Base-by-base conservation (phyloP, 805 yeast genomes). In the Ogataea trehaloabstinens region DNA sequence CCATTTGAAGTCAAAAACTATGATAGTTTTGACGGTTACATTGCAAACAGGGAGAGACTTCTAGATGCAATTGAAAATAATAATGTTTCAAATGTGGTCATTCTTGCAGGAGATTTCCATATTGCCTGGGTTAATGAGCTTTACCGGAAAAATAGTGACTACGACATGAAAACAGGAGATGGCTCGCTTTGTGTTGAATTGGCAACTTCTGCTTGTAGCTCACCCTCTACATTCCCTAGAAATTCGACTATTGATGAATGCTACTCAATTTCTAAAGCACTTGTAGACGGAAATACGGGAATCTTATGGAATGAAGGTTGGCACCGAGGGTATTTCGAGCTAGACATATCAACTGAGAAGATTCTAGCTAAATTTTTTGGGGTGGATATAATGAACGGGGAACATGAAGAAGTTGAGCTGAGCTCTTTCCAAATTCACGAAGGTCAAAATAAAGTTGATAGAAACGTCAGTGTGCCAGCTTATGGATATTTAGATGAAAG, bases 21-120 rank as follows among this genome's bases (percentile, higher is more conserved):
- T 35, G 59, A 53, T 41, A 45, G 51, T 13, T 54, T 55, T 52
- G 59, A 54, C 40, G 59, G 58, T 2, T 53, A 54, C 28, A 36
- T 47, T 30, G 49, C 56, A 12, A 54, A 53, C 32, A 42, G 57
- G 32, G 42, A 46, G 29, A 35, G 59, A 8, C 24, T 52, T 27
- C 19, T 51, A 13, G 43, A 42, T 6, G 44, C 50, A 19, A 44
- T 53, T 18, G 25, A 50, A 15, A 24, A 42, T 5, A 28, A 53
- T 6, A 20, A 42, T 15, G n/a, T n/a, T n/a, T n/a, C n/a, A n/a
- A 48, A 53, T 40, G 39, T 46, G 18, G 49, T 50, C 7, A 28
- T 53, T 11, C 31, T 53, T 4, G 45, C 53, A 18, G 59, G 59
- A 20, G 59, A 54, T 24, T 52, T 53, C 42, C 59, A 54, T 36